phyloP scores from a whole-genome alignment of 192 early-diverging fungal genomes.

The Coemansia sp. region DNA sequence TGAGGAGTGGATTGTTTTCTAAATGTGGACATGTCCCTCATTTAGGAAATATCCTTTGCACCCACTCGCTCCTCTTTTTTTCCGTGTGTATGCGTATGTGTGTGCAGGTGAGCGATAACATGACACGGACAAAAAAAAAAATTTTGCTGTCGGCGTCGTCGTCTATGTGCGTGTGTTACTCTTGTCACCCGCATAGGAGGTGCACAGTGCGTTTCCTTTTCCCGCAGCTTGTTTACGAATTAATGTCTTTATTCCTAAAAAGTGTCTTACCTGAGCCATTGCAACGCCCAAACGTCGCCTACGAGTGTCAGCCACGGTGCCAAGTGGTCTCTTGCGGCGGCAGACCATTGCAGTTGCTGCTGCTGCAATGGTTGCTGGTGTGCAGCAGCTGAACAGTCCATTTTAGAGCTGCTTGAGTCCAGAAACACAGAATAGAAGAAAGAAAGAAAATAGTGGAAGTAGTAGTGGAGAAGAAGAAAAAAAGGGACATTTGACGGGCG shows the following conservation, averaged over 20 bases:
- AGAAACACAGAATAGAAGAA: conserved; percentile 3
- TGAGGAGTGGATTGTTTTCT: neutral
- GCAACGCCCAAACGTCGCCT: neutral
- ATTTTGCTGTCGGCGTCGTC: no score
- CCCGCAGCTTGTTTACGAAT: neutral
- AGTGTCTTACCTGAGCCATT: conserved; percentile 3
- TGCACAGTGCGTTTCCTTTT: neutral
- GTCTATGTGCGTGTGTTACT: neutral
- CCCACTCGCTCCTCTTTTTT: no score
- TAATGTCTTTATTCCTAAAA: neutral
- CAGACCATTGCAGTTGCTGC: no score
- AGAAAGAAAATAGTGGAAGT: neutral
- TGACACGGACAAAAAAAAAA: neutral
- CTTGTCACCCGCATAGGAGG: neutral
- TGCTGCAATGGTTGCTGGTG: neutral
- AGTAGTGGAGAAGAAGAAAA: neutral
- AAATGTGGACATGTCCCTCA: neutral
- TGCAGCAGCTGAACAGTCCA: neutral
- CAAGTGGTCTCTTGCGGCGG: neutral
- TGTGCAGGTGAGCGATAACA: conserved; percentile 7
- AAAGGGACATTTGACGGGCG: neutral
- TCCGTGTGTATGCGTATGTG: no score
- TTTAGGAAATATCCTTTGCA: conserved; percentile 11
- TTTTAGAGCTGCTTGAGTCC: no score
- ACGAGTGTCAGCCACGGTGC: neutral